phyloP scores from a whole-genome alignment of 495 filamentous ascomycete genomes.

The Trypethelium eluteriae region DNA sequence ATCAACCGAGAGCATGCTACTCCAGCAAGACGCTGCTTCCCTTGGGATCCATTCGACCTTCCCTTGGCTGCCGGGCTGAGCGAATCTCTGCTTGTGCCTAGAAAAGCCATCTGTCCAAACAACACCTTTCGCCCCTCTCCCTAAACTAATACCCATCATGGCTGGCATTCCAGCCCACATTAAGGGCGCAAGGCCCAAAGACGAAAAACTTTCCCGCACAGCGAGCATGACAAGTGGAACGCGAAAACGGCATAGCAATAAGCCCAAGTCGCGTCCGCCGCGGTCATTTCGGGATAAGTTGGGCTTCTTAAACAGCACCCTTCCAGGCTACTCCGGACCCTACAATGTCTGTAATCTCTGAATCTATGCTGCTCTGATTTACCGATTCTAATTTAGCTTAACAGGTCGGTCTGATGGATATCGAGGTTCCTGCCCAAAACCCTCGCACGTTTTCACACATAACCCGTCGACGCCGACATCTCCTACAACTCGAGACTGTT shows the following conservation, averaged over 20 bases:
- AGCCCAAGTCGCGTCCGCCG: conserved; percentile 32
- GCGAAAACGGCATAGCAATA: conserved; percentile 17
- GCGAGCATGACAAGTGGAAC: conserved; percentile 10
- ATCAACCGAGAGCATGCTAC: background rate
- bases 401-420: conserved; percentile 37
- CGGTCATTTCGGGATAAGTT: conserved; percentile 29
- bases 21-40: background rate
- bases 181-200: background rate
- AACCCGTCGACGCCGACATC: conserved; percentile 29
- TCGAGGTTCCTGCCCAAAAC: conserved; percentile 35
- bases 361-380: background rate
- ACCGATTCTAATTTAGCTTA: background rate
- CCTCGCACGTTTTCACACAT: conserved; percentile 36
- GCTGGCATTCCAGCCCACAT: background rate
- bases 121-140: background rate
- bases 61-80: background rate
- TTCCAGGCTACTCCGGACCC: conserved; percentile 36
- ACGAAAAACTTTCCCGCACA: conserved; percentile 8
- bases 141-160: background rate
- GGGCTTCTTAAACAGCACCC: conserved; percentile 27
- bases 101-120: background rate
- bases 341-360: conserved; percentile 25
- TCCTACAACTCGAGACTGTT: conserved; percentile 36
- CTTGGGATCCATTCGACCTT: background rate
- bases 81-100: background rate